Evolutionary conservation across 768 basidiomycete genomes (phyloP).

Genomic region (Podaxis rugospora): DNA sequence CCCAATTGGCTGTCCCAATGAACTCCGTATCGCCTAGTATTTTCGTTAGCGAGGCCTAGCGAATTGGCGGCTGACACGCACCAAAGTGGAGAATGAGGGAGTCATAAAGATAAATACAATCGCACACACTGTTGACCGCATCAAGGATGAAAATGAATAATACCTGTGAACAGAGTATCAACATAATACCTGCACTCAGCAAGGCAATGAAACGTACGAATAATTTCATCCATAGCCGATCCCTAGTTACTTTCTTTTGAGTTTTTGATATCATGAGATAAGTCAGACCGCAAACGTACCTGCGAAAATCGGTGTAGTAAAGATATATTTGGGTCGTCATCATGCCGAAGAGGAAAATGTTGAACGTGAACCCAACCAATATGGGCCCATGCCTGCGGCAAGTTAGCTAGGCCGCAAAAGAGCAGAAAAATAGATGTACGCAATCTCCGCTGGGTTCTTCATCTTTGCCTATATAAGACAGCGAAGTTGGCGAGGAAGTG

Average conservation of each 20-base stretch:
- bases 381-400: conserved; percentile 43
- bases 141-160: conserved; percentile 41
- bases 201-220: conserved; percentile 29
- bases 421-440: conserved; percentile 17
- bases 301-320: conserved; percentile 35
- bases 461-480: conserved; percentile 2
- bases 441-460: conserved; percentile 28
- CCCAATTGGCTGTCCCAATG: conserved; percentile 22
- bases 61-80: conserved; percentile 14
- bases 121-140: conserved; percentile 41
- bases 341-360: conserved; percentile 44
- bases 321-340: conserved; percentile 46
- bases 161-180: conserved; percentile 27
- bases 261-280: neutral
- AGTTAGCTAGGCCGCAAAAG: neutral
- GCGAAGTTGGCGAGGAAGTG: neutral
- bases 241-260: conserved; percentile 24
- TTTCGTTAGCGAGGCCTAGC: neutral
- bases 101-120: conserved; percentile 40
- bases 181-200: no score
- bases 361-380: conserved; percentile 44
- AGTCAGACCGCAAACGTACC: conserved; percentile 20
- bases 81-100: conserved; percentile 45
- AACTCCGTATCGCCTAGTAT: conserved; percentile 13
- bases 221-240: conserved; percentile 40